These are phyloP conservation scores for Trichoderma parareesei DNA, from an alignment of 495 filamentous ascomycete genomes.

Conservation along the genomic window DNA sequence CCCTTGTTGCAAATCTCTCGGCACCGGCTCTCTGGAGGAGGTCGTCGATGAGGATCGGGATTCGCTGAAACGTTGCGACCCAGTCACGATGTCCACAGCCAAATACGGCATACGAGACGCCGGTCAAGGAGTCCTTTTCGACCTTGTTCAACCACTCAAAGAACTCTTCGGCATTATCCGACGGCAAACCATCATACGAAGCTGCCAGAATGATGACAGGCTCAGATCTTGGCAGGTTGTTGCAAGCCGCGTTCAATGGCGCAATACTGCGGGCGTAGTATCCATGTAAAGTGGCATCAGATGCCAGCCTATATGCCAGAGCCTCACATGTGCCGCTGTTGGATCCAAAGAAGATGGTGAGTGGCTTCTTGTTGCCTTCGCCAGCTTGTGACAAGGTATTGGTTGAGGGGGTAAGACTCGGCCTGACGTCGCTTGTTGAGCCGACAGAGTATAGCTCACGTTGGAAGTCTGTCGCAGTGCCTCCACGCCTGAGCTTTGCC, in stretches of 20 bases:
- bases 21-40: conserved; percentile 40
- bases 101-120: conserved; percentile 53
- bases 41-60: conserved; percentile 52
- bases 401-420: not conserved
- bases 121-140: conserved; percentile 34
- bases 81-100: conserved; percentile 49
- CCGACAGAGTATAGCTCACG: conserved; percentile 30
- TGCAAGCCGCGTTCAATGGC: conserved; percentile 47
- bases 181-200: conserved; percentile 57
- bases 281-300: conserved; percentile 43
- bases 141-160: conserved; percentile 49
- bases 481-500: conserved; percentile 46
- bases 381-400: too few relatives aligned
- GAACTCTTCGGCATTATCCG: conserved; percentile 61
- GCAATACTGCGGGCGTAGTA: conserved; percentile 33
- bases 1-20: conserved; percentile 37
- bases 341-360: conserved; percentile 59
- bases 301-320: conserved; percentile 49
- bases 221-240: conserved; percentile 46
- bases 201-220: conserved; percentile 52
- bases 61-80: conserved; percentile 55
- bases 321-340: conserved; percentile 63
- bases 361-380: conserved; percentile 13
- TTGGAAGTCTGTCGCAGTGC: conserved; percentile 46
- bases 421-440: conserved; percentile 22